Base-by-base conservation (phyloP, 225 moss, liverwort and hornwort genomes). In the Pleurozium schreberi region DNA sequence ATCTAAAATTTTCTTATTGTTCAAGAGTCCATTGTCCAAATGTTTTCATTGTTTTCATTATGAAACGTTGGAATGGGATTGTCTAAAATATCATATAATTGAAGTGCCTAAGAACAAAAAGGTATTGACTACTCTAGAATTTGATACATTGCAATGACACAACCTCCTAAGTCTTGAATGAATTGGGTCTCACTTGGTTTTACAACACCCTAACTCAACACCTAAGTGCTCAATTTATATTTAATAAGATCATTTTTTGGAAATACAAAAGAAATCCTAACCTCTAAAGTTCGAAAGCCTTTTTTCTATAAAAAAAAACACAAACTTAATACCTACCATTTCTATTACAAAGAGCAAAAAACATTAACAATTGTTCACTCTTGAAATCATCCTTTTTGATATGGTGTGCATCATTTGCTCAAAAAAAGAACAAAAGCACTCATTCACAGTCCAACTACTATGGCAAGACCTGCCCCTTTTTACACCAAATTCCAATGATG, bases 371-470 rank as follows among this genome's bases (percentile, higher is more conserved):
- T 49, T 49, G 49, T 8, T 49, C 11, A 49, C 49, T 49, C 8
- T 49, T 8, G 49, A 49, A 49, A 49, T 49, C 49, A 49, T 49
- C 49, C 49, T 49, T 49, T 49, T 49, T 49, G 49, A 11, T 49
- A 49, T 49, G 11, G 49, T 63, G 31, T 8, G 7, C 1, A 31
- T 63, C 31, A 31, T n/a, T 8, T 12, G 2, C 4, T 69, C 5
- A 69, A 0, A 14, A 69, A 40, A 7, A 14, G 22, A 25, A 21
- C 13, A 25, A 69, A 13, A 69, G 5, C 23, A 13, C 8, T n/a
- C 22, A 20, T 11, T 7, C 1, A 1, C 38, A 0, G 21, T 4
- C 38, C 38, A n/a, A 21, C 38, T n/a, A 12, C n/a, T 15, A 0
- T 38, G 12, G 12, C 8, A 23, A 69, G 14, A 25, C 8, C 14